These are phyloP conservation scores for Debaryomycetaceae sp. DNA, from an alignment of 1,139 yeast species.

Conservation along the genomic window DNA sequence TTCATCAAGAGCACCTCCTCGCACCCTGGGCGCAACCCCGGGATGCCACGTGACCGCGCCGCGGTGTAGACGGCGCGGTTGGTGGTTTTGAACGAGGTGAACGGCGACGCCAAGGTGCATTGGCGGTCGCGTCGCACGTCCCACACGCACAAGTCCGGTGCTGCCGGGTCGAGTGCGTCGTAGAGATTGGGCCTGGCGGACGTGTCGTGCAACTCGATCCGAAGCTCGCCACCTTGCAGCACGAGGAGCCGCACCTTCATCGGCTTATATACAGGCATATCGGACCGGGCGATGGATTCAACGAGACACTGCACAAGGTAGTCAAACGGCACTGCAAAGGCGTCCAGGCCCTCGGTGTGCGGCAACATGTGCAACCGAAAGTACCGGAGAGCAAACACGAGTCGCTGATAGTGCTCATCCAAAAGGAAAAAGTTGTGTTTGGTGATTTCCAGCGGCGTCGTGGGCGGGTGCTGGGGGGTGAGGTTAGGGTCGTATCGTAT, in stretches of 20 bases:
- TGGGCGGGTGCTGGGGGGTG: conserved; percentile 20
- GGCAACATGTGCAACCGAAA: conserved; percentile 38
- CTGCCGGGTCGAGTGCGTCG: conserved; percentile 45
- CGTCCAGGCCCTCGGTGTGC: neutral
- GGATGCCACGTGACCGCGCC: conserved; percentile 52
- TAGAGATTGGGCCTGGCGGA: conserved; percentile 34
- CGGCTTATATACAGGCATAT: conserved; percentile 28
- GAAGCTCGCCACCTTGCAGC: conserved; percentile 43
- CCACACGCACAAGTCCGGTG: conserved; percentile 34
- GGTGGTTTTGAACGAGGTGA: conserved; percentile 88
- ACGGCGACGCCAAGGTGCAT: conserved; percentile 58
- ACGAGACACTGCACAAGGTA: conserved; percentile 43
- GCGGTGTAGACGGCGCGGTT: conserved; percentile 56
- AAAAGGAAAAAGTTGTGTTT: conserved; percentile 53
- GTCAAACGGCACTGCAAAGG: conserved; percentile 36
- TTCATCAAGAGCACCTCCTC: conserved; percentile 75
- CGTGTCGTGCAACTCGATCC: conserved; percentile 47
- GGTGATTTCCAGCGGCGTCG: conserved; percentile 21
- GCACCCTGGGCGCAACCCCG: conserved; percentile 29
- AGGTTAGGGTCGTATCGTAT: conserved; percentile 68
- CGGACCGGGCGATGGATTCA: conserved; percentile 30
- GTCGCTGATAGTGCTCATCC: conserved; percentile 58
- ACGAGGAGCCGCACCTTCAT: conserved; percentile 60
- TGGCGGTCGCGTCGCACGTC: conserved; percentile 58
- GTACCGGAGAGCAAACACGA: conserved; percentile 49